A percentile compares a stretch with the other conserved stretches of the same genome.
Conservation (phyloP, 495 filamentous ascomycete genomes). For the Diplogelasinospora grovesii region DNA sequence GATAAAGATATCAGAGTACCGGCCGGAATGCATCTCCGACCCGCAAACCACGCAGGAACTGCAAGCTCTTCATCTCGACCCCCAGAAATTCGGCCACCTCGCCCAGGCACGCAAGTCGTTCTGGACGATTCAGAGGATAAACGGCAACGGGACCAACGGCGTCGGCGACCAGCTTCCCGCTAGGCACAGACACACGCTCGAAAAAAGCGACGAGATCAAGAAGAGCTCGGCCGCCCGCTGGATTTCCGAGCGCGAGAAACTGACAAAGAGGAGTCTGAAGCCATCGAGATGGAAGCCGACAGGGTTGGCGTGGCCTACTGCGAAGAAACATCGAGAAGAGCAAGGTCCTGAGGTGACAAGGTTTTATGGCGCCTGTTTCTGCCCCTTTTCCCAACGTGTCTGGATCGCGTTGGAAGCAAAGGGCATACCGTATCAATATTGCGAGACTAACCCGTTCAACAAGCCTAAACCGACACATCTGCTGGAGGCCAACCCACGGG, state of each 20-base stretch:
- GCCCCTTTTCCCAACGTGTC: slow-evolving; percentile 82
- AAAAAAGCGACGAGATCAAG: slow-evolving; percentile 78
- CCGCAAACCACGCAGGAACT: too few species aligned
- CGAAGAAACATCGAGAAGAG: slow-evolving; percentile 60
- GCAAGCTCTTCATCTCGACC: too few species aligned
- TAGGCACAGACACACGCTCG: slow-evolving; percentile 64
- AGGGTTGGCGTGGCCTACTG: slow-evolving; percentile 69
- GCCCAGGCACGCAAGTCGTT: slow-evolving; percentile 49
- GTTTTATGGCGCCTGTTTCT: slow-evolving; percentile 86
- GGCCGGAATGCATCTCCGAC: too few species aligned
- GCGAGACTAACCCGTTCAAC: slow-evolving; percentile 83
- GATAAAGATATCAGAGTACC: slow-evolving; percentile 86
- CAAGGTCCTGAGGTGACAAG: too few species aligned
- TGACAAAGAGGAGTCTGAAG: slow-evolving; percentile 52
- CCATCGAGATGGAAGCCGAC: slow-evolving; percentile 66
- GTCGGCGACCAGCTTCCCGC: slow-evolving; percentile 52
- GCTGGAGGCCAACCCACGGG: slow-evolving; percentile 81
- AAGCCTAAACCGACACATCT: slow-evolving; percentile 63
- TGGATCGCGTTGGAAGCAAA: slow-evolving; percentile 95
- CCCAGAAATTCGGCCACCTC: too few species aligned
- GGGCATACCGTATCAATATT: slow-evolving; percentile 78
- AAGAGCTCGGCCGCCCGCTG: slow-evolving; percentile 72
- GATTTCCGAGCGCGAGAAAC: slow-evolving; percentile 59
- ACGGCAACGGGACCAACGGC: slow-evolving; percentile 66
- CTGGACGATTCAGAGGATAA: slow-evolving; percentile 70